These are phyloP conservation scores for Tricholoma terreum DNA, from an alignment of 768 basidiomycete genomes.

Conservation along the genomic window DNA sequence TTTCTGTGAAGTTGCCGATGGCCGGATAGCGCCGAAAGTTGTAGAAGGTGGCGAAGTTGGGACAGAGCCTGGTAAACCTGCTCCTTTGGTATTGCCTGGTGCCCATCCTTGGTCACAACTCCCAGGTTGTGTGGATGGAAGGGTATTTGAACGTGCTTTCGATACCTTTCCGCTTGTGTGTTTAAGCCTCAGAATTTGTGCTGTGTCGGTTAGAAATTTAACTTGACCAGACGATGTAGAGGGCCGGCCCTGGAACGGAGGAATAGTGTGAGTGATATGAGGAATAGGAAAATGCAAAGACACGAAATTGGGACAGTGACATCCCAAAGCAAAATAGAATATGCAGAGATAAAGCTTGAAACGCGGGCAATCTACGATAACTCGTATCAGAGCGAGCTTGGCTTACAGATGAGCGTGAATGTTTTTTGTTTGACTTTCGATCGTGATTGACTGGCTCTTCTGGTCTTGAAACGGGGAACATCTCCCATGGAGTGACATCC, in stretches of 20 bases:
- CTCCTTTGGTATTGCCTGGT: background rate
- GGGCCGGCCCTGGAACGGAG: constrained; percentile 22
- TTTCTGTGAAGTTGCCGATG: constrained; percentile 12
- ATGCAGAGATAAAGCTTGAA: constrained; percentile 3
- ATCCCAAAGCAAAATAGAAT: constrained; percentile 3
- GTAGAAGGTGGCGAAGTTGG: constrained; percentile 12
- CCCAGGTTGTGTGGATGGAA: constrained; percentile 7
- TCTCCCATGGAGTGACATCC: constrained; percentile 34
- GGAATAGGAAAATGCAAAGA: constrained; percentile 5
- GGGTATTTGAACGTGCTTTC: constrained; percentile 17
- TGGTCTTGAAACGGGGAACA: constrained; percentile 18
- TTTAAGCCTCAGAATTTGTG: constrained; percentile 31
- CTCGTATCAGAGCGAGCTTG: constrained; percentile 8
- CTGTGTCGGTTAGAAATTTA: constrained; percentile 24
- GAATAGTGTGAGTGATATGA: constrained; percentile 3
- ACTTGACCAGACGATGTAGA: constrained; percentile 24
- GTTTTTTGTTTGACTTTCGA: constrained; percentile 8
- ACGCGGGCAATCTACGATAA: constrained; percentile 10
- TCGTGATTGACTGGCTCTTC: constrained; percentile 1
- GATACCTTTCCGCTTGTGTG: constrained; percentile 29
- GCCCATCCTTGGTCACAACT: background rate
- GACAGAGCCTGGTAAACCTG: constrained; percentile 5
- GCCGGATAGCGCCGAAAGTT: constrained; percentile 3
- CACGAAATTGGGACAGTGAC: background rate
- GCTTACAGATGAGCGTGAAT: constrained; percentile 19